Evolutionary conservation across 371 early-diverging fungal species (phyloP).

Genomic region (Nosema muscidifuracis): DNA sequence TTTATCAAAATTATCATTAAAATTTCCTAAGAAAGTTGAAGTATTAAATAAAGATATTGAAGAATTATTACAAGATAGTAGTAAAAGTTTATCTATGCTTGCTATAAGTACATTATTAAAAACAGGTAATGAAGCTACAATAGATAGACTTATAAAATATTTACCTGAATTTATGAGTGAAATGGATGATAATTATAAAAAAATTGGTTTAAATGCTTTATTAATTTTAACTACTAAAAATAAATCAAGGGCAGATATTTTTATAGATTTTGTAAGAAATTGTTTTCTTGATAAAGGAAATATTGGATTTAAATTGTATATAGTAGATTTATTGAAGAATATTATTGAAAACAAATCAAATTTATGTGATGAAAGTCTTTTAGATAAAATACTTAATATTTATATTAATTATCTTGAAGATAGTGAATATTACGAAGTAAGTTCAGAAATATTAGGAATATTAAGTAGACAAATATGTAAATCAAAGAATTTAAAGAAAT

Average conservation of each 20-base stretch:
- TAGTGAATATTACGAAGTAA: conserved; percentile 57
- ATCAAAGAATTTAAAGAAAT: conserved; percentile 31
- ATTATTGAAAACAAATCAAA: conserved; percentile 25
- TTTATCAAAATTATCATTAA: conserved; percentile 36
- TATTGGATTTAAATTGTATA: conserved; percentile 55
- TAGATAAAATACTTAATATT: conserved; percentile 34
- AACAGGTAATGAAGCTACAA: conserved; percentile 58
- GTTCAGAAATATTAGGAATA: conserved; percentile 57
- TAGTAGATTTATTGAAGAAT: conserved; percentile 47
- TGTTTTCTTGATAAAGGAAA: conserved; percentile 39
- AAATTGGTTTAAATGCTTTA: conserved; percentile 55
- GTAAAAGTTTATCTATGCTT: conserved; percentile 52
- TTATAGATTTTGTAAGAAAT: conserved; percentile 50
- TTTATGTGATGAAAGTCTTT: conserved; percentile 2
- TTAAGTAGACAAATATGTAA: conserved; percentile 41
- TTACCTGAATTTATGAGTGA: conserved; percentile 49
- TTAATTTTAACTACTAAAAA: conserved; percentile 47
- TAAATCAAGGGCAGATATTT: conserved; percentile 25
- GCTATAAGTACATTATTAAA: conserved; percentile 56
- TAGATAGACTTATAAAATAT: conserved; percentile 49
- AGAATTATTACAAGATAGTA: conserved; percentile 42
- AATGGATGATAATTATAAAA: conserved; percentile 55
- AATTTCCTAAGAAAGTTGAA: conserved; percentile 53
- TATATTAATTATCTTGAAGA: conserved; percentile 61
- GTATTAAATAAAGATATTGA: conserved; percentile 56